Percentiles rank a stretch among this genome's conserved stretches.
Conservation (phyloP, 2,329 filamentous ascomycete species). For the Sclerotiophoma versabilis region DNA sequence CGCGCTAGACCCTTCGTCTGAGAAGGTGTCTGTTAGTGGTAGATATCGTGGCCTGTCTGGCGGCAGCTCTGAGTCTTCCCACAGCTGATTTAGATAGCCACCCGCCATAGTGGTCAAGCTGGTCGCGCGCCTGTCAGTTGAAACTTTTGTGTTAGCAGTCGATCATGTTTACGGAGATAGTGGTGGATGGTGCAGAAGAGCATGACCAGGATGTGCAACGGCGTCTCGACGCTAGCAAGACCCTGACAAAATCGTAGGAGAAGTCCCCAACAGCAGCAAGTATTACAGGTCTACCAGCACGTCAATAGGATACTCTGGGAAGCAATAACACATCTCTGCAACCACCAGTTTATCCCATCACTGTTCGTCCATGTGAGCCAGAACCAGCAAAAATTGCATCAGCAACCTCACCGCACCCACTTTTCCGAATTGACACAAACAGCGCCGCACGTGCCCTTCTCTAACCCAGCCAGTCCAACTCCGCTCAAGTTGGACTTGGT, state of each 20-base stretch:
- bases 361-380: too few species aligned
- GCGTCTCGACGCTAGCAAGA: slow-evolving; percentile 12
- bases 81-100: slow-evolving; percentile 29
- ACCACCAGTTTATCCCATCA: too few species aligned
- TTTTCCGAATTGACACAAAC: slow-evolving; percentile 12
- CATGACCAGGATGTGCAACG: slow-evolving; percentile 10
- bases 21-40: slow-evolving; percentile 30
- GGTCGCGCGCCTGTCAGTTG: slow-evolving; percentile 18
- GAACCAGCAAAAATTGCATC: not conserved
- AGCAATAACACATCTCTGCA: too few species aligned
- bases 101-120: slow-evolving; percentile 29
- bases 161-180: slow-evolving; percentile 25
- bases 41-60: slow-evolving; percentile 28
- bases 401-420: not conserved
- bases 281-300: not conserved
- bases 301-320: too few species aligned
- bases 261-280: not conserved
- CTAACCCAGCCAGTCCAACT: slow-evolving; percentile 9
- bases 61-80: slow-evolving; percentile 26
- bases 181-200: slow-evolving; percentile 10
- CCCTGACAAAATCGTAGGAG: slow-evolving; percentile 10
- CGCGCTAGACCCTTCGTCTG: slow-evolving; percentile 21
- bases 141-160: slow-evolving; percentile 20
- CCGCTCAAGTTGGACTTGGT: slow-evolving; percentile 3
- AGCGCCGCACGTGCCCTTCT: slow-evolving; percentile 6